Percentiles rank a stretch among this genome's conserved stretches.
phyloP scores from a whole-genome alignment of 805 yeast genomes.

The Starmerella sp. region DNA sequence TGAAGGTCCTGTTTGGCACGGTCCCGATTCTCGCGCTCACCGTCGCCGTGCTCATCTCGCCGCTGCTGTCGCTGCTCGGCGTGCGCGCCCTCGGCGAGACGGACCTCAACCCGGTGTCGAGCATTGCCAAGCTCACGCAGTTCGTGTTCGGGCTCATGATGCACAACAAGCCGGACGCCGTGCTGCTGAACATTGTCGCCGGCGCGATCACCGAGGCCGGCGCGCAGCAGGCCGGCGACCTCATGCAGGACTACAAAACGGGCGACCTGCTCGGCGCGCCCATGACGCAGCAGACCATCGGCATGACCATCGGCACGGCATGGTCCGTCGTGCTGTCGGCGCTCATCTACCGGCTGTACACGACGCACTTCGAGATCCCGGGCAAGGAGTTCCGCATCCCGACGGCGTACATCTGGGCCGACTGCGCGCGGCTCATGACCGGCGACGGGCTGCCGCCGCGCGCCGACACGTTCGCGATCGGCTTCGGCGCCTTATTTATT shows the following conservation, averaged over 20 bases:
- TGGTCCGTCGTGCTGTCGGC: slow-evolving; percentile 77
- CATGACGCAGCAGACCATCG: slow-evolving; percentile 81
- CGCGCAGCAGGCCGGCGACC: slow-evolving; percentile 97
- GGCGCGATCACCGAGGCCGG: slow-evolving; percentile 99
- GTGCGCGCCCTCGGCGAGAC: slow-evolving; percentile 95
- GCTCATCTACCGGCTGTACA: slow-evolving; percentile 71
- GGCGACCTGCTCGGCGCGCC: slow-evolving; percentile 88
- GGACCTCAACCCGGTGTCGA: slow-evolving; percentile 91
- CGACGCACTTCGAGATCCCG: slow-evolving; percentile 74
- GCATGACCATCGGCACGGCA: slow-evolving; percentile 77
- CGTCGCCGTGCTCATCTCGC: slow-evolving; percentile 61
- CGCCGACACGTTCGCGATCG: slow-evolving; percentile 53
- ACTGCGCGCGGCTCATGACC: slow-evolving; percentile 83
- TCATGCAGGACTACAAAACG: slow-evolving; percentile 94
- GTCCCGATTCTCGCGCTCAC: slow-evolving; percentile 63
- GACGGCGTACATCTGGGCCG: slow-evolving; percentile 93
- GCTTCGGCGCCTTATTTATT: slow-evolving; percentile 57
- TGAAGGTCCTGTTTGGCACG: slow-evolving; percentile 51
- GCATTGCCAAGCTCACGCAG: slow-evolving; percentile 90
- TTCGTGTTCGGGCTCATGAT: slow-evolving; percentile 71
- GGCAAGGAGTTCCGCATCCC: slow-evolving; percentile 75
- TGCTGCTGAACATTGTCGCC: slow-evolving; percentile 75
- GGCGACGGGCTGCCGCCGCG: slow-evolving; percentile 83
- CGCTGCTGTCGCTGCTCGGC: slow-evolving; percentile 71
- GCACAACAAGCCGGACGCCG: slow-evolving; percentile 72